Evolutionary conservation across 495 filamentous ascomycete species (phyloP), one percentile per base, ranked within the genome.

Genomic region (Aspergillus saccharolyticus): DNA sequence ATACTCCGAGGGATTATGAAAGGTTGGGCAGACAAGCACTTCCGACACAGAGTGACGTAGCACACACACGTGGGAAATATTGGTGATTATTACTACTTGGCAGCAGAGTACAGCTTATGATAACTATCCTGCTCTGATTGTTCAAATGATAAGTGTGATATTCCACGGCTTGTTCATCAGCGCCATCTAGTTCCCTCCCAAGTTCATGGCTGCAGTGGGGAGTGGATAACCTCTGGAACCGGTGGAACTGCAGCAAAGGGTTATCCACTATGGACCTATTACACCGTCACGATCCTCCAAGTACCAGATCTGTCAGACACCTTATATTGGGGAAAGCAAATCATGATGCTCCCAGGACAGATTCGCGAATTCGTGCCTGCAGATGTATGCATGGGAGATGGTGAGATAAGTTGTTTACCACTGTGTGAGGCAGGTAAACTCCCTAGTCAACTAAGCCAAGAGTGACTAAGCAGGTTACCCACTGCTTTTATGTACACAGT

Each of bases 281-380:
- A 25, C 22, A 30, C 15, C 16, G 47, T 24, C 3, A 50, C 22
- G 16, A 50, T 30, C 7, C 14, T 28, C 5, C 9, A 30, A 30
- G 22, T 3, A 16, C 24, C 44, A 17, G 47, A 50, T 50, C 22
- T 16, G 15, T 17, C 47, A 24, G 28, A 30, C 22, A 50, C 47
- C 22, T 50, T 50, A 50, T 25, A 24, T 50, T n/a, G 12, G 15
- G 8, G 14, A 17, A 50, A 17, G 47, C 47, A 30, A 55, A 42
- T 49, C 54, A 46, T 28, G 28, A 21, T 21, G 25, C 24, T 17
- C 2, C 28, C 15, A n/a, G n/a, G 24, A 42, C 12, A 19, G 15
- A 49, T 42, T 42, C 20, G 39, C 22, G 33, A 22, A 17, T 5
- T 28, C 39, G 54, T 55, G 28, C 44, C 54, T 55, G 54, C 54